phyloP scores from a whole-genome alignment of 108 stramenopile species.

The Fistulifera solaris region DNA sequence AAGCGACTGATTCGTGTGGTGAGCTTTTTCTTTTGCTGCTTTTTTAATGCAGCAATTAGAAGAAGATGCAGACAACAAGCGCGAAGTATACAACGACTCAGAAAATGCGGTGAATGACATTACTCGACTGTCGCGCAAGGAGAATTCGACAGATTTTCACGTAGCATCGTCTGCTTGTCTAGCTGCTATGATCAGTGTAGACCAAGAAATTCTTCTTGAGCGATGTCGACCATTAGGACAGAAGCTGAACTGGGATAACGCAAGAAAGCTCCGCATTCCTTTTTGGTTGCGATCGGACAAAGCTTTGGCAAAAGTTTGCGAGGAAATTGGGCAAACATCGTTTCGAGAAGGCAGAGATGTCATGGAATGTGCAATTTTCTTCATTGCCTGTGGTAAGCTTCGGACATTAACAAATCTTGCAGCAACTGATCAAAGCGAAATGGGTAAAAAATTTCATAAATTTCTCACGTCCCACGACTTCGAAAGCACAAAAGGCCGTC shows the following conservation, averaged over 20 bases:
- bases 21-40: constrained; percentile 26
- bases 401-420: constrained; percentile 58
- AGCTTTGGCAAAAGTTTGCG: constrained; percentile 41
- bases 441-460: constrained; percentile 69
- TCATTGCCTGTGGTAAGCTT: constrained; percentile 58
- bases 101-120: too few species aligned
- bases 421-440: constrained; percentile 57
- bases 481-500: constrained; percentile 50
- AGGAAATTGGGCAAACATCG: constrained; percentile 69
- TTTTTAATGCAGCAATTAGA: too few species aligned
- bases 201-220: constrained; percentile 47
- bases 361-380: constrained; percentile 71
- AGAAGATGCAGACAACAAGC: not conserved
- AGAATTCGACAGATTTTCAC: not conserved
- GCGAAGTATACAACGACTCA: not conserved
- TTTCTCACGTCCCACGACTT: constrained; percentile 66
- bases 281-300: constrained; percentile 82
- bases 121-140: too few species aligned
- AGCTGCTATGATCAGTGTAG: constrained; percentile 57
- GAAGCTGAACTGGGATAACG: constrained; percentile 62
- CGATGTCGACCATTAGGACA: constrained; percentile 29
- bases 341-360: constrained; percentile 60
- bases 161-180: constrained; percentile 59
- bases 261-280: constrained; percentile 46
- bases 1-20: constrained; percentile 36